Base-by-base conservation (phyloP, 1,284 basidiomycete species). In the Anthracocystis setariae region DNA sequence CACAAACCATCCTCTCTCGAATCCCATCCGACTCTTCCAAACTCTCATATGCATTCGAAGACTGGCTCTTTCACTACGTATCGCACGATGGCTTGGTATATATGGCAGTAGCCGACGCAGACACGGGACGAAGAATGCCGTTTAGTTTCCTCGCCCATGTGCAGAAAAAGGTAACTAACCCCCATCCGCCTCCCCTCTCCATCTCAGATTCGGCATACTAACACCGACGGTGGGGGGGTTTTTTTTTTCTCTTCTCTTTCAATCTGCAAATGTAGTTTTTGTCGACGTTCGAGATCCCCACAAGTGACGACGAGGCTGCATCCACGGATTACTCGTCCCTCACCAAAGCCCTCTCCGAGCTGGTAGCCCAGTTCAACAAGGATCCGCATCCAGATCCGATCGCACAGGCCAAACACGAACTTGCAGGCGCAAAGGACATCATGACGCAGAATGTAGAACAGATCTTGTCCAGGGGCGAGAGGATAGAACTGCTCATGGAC, bases 31-130 rank as follows among this genome's bases (percentile, higher is more conserved):
- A 92, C 81, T 90, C 96, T 84, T 92, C 91, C 83, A 96, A 96
- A 84, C 87, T 98, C 54, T 95, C 93, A 33, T 97, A 87, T 83
- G 74, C 79, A 0, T 81, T 76, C 35, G 82, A 83, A 82, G 90
- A 94, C 84, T 95, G 92, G 82, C 87, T 97, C 25, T 96, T 98
- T 81, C 95, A 98, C 85, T 98, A 98, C 84, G 88, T 95, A 67
- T 67, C 75, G 23, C 63, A 63, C 17, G 73, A 80, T 46, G 79
- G 73, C 0, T 89, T 91, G 82, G 90, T 90, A 43, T 96, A 91
- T 84, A 88, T 98, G 50, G 92, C 94, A 54, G 94, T 98, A 89
- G 88, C 90, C 35, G 92, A 91, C 33, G 93, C 93, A 50, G 87
- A 92, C 88, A 91, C 76, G 73, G 89, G 83, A 17, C 75, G 56